Conservation (phyloP, 176 grass and related monocot genomes). For the Ensete ventricosum region DNA sequence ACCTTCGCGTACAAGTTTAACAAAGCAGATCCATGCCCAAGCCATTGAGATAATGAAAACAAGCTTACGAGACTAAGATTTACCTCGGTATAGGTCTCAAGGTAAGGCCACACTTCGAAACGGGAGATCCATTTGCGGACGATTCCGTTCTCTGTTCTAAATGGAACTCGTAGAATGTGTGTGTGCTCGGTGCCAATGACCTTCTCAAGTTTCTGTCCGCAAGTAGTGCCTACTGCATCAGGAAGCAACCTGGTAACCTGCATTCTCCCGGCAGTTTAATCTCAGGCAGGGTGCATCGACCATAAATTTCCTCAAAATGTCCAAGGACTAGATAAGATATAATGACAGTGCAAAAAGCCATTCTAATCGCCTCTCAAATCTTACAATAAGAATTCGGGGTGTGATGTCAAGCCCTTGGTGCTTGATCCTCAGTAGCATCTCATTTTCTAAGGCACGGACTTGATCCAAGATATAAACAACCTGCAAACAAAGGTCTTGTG, state of each 20-base stretch:
- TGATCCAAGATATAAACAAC: slow-evolving; percentile 99
- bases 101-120: slow-evolving; percentile 99
- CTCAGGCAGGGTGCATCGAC: background rate
- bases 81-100: slow-evolving; percentile 95
- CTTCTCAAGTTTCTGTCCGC: slow-evolving; percentile 90
- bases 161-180: slow-evolving; percentile 93
- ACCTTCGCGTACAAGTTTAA: background rate
- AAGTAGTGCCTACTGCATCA: slow-evolving; percentile 88
- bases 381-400: slow-evolving; percentile 92
- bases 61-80: slow-evolving; percentile 1
- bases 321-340: too few species aligned
- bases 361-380: slow-evolving; percentile 6
- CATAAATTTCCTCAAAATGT: background rate
- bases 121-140: slow-evolving; percentile 99
- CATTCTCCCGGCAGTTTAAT: background rate
- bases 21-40: background rate
- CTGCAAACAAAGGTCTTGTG: slow-evolving; percentile 21
- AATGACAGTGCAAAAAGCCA: too few species aligned
- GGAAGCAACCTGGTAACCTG: slow-evolving; percentile 94
- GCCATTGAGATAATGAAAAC: background rate
- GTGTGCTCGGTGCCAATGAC: slow-evolving; percentile 94
- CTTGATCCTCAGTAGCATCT: slow-evolving; percentile 97
- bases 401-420: slow-evolving; percentile 92
- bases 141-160: slow-evolving; percentile 80
- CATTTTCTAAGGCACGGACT: slow-evolving; percentile 94